A percentile compares a stretch with the other conserved stretches of the same genome.
phyloP scores from a whole-genome alignment of 75 land plant genomes.

The Sequoiadendron giganteum region DNA sequence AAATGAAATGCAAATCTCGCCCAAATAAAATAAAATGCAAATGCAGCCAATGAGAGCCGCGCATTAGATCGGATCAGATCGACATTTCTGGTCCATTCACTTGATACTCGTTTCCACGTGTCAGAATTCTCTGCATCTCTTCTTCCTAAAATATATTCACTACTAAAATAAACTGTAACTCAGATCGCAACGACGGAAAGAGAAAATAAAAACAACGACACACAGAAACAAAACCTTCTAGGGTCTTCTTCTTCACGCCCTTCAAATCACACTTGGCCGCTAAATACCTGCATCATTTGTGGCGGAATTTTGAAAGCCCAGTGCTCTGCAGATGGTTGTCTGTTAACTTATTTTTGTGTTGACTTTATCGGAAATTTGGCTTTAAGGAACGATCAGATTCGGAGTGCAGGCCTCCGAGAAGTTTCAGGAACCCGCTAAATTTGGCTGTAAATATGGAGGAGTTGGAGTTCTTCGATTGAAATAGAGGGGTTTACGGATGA shows the following conservation, averaged over 20 bases:
- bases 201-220: neutral
- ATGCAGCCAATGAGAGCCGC: neutral
- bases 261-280: neutral
- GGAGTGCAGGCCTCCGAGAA: neutral
- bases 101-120: constrained; percentile 15
- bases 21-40: neutral
- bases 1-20: neutral
- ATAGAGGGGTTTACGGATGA: neutral
- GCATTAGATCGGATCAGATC: constrained; percentile 12
- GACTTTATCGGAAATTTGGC: neutral
- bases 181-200: neutral
- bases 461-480: neutral
- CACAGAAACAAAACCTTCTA: neutral
- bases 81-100: constrained; percentile 7
- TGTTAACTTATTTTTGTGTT: neutral
- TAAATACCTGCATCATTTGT: too few species aligned
- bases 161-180: neutral
- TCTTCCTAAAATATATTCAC: neutral
- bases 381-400: neutral
- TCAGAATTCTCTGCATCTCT: neutral
- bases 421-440: neutral
- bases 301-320: neutral
- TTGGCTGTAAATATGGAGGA: neutral
- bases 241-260: neutral
- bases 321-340: neutral